Evolutionary conservation across 768 basidiomycete species (phyloP).

Genomic region (Boletus sp.): DNA sequence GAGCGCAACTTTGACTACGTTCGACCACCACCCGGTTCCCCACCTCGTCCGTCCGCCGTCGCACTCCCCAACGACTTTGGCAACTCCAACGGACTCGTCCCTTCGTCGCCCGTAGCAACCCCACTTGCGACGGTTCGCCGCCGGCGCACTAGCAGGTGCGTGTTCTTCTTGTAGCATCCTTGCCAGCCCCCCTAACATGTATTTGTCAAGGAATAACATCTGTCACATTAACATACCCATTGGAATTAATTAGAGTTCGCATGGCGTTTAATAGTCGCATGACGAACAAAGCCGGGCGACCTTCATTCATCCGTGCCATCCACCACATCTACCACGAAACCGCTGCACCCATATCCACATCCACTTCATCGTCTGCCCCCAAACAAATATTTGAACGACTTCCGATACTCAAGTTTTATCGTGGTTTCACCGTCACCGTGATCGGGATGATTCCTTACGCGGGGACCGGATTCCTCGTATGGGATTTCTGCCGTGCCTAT

Average conservation of each 20-base stretch:
- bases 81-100: constrained; percentile 68
- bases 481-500: constrained; percentile 71
- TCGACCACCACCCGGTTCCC: constrained; percentile 76
- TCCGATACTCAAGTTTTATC: constrained; percentile 88
- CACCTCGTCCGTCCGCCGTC: constrained; percentile 54
- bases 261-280: constrained; percentile 65
- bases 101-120: constrained; percentile 43
- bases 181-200: neutral
- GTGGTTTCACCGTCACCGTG: constrained; percentile 93
- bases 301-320: constrained; percentile 56
- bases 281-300: constrained; percentile 34
- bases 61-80: constrained; percentile 69
- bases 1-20: constrained; percentile 72
- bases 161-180: constrained; percentile 2
- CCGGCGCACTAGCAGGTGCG: constrained; percentile 86
- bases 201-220: constrained; percentile 68
- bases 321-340: constrained; percentile 72
- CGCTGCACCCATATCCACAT: constrained; percentile 26
- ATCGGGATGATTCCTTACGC: constrained; percentile 94
- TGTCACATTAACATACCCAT: constrained; percentile 90
- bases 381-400: constrained; percentile 52
- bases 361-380: constrained; percentile 18
- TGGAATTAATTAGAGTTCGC: constrained; percentile 93
- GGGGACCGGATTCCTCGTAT: constrained; percentile 90
- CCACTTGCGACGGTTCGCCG: constrained; percentile 73